phyloP scores from a whole-genome alignment of 2,329 filamentous ascomycete species.

The Leptographium wingfieldii region DNA sequence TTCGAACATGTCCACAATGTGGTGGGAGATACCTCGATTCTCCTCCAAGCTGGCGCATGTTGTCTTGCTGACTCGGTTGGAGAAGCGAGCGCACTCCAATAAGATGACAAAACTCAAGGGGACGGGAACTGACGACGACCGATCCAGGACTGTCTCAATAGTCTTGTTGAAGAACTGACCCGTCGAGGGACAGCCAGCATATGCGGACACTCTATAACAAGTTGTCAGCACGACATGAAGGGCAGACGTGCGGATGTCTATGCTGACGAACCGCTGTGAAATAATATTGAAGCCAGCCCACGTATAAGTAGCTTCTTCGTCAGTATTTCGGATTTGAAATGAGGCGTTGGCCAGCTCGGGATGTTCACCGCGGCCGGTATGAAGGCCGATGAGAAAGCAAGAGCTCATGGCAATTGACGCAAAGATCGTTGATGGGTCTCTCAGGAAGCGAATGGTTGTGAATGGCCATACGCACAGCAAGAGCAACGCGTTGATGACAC shows the following conservation, averaged over 20 bases:
- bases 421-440: conserved; percentile 36
- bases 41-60: conserved; percentile 35
- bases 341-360: conserved; percentile 33
- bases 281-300: conserved; percentile 42
- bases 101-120: conserved; percentile 32
- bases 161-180: conserved; percentile 34
- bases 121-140: conserved; percentile 24
- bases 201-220: conserved; percentile 20
- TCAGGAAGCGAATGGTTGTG: conserved; percentile 36
- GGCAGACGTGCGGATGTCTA: not conserved
- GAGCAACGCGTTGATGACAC: conserved; percentile 38
- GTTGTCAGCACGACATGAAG: not conserved
- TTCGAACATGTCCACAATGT: conserved; percentile 35
- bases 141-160: conserved; percentile 31
- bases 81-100: conserved; percentile 37
- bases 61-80: conserved; percentile 34
- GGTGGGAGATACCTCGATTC: conserved; percentile 31
- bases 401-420: conserved; percentile 34
- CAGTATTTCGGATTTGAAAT: conserved; percentile 29
- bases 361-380: conserved; percentile 38
- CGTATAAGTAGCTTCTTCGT: conserved; percentile 39
- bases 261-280: conserved; percentile 29
- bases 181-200: conserved; percentile 33
- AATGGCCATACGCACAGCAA: conserved; percentile 39
- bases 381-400: conserved; percentile 35